A percentile compares a stretch with the other conserved stretches of the same genome.
Evolutionary conservation across 1,284 basidiomycete species (phyloP).

Genomic region (Cerioporus squamosus): DNA sequence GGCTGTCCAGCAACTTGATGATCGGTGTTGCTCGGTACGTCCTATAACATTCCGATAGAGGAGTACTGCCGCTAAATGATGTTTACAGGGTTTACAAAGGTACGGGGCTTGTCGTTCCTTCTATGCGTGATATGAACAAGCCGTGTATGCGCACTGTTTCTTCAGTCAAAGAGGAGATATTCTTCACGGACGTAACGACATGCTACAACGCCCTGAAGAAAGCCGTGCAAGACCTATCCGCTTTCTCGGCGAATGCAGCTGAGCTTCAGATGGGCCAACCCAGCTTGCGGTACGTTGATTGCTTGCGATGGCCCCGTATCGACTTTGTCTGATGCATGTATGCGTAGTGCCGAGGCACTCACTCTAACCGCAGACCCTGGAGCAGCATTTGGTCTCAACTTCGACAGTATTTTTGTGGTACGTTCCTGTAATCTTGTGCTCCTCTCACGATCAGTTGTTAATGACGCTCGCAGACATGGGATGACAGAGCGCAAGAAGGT

Average conservation of each 20-base stretch:
- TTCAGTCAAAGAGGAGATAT: slow-evolving; percentile 82
- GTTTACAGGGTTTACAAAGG: slow-evolving; percentile 71
- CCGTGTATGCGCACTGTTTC: not conserved
- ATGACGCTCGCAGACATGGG: slow-evolving; percentile 57
- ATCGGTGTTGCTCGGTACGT: slow-evolving; percentile 82
- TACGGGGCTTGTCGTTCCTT: slow-evolving; percentile 25
- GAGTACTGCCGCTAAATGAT: not conserved
- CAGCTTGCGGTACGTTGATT: slow-evolving; percentile 54
- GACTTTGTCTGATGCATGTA: not conserved
- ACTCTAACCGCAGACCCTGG: slow-evolving; percentile 62
- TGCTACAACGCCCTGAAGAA: slow-evolving; percentile 78
- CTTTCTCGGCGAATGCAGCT: slow-evolving; percentile 43
- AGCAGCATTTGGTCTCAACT: slow-evolving; percentile 58
- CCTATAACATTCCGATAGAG: slow-evolving; percentile 28
- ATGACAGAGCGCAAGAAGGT: slow-evolving; percentile 40
- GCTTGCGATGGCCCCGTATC: not conserved
- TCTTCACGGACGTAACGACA: slow-evolving; percentile 77
- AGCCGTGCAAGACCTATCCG: slow-evolving; percentile 65
- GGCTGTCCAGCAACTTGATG: slow-evolving; percentile 85
- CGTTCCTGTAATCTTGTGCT: slow-evolving; percentile 29
- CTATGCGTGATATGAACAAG: not conserved
- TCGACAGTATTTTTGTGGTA: slow-evolving; percentile 70
- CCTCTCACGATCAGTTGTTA: not conserved
- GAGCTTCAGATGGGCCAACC: slow-evolving; percentile 74
- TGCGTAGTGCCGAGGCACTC: slow-evolving; percentile 57